Base-by-base conservation (phyloP, 805 yeast species). In the Monosporozyma siamensis region DNA sequence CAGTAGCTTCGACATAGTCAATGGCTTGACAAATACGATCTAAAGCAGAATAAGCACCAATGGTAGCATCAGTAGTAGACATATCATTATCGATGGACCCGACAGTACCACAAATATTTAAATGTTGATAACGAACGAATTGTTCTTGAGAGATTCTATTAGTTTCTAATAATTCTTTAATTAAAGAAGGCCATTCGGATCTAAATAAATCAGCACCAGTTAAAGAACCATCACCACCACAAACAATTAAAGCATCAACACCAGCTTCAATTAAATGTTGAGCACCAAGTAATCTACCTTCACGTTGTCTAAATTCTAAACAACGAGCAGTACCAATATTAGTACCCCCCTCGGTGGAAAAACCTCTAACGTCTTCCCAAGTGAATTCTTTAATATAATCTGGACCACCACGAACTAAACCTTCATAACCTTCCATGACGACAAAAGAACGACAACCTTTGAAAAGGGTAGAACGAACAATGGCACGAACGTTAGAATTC, bases 41-140 rank as follows among this genome's bases (percentile, higher is more conserved):
- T 46, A 82, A 67, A 1, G 89, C 77, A n/a, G 88, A 80, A 58
- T 75, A 80, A 9, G 87, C 85, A 48, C 90, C 90, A 56, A 82
- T 82, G 17, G 90, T 82, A 34, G 86, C 80, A 59, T 82, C 89
- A 2, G 89, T 82, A n/a, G 76, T 67, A n/a, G 86, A 71, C 89
- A 82, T 82, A 60, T 82, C 90, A 56, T 82, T 82, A 59, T 82
- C 90, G 51, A 82, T 82, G n/a, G 88, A 80, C 10, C 90, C 90
- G 40, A 82, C 89, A 17, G 78, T 69, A 46, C 90, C 90, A 52
- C 79, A 79, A 48, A 82, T 80, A 49, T 76, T 80, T 55, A 82
- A 71, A 52, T 75, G 75, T 52, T 68, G 64, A 61, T 77, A 71
- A 17, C 67, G 70, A 2, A 63, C 66, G 40, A 58, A 68, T 54